Evolutionary conservation across 2,329 filamentous ascomycete species (phyloP), one percentile per base, ranked within the genome.

Genomic region (Leptographium galeiforme): DNA sequence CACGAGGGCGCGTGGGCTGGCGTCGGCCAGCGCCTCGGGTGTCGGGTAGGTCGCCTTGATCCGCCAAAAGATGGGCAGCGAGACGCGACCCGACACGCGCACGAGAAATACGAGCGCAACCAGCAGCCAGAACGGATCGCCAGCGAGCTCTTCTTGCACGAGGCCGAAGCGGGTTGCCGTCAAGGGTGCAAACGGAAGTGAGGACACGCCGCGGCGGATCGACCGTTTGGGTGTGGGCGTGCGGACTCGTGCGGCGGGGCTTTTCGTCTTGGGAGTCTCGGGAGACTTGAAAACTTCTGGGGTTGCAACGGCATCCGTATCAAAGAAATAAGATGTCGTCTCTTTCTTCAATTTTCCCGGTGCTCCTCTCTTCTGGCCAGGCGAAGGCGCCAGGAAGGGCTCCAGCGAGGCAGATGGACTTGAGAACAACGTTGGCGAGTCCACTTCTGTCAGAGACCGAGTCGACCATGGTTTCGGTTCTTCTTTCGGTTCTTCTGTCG

Each of bases 41-140:
- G 82, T 85, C 0, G 87, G 85, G 56, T 87, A 95, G 3, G 68
- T 71, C 13, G 74, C 68, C 60, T 87, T 84, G 13, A 95, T 71
- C 14, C 73, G 63, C 63, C 82, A 83, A 58, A 95, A 85, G 0
- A 85, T 74, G 0, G 90, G 90, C 33, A 93, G 82, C 5, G 89
- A 87, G 11, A 79, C 74, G 48, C 73, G 77, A 12, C 87, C 90
- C 3, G 79, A 75, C 0, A 89, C 95, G 55, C 85, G 82, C 65
- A 91, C 91, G 34, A 95, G 79, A 61, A 95, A 90, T 0, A 87
- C 89, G 6, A 89, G 83, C 13, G 86, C 89, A 34, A 95, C 74
- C 2, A 95, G 76, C 2, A 96, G 77, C 58, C 82, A 83, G 66
- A 94, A 95, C 0, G 89, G 85, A 54, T 89, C 77, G 50, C 78